phyloP scores from a whole-genome alignment of 2,329 filamentous ascomycete species.

The Trichoderma brevicompactum region DNA sequence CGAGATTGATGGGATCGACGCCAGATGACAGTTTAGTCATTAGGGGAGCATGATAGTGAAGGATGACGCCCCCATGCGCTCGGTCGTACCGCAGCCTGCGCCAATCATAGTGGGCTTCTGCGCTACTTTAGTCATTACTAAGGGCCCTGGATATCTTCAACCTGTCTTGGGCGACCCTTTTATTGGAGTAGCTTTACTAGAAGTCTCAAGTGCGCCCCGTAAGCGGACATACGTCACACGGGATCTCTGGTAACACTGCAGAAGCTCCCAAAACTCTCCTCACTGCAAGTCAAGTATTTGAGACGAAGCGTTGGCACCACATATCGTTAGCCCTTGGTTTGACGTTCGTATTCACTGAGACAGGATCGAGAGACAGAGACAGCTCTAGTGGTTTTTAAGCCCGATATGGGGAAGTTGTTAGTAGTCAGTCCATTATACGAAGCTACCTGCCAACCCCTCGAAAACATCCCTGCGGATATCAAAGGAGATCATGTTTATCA shows the following conservation, averaged over 20 bases:
- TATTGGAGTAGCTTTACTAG: not conserved
- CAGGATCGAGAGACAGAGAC: not conserved
- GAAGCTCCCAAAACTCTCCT: not conserved
- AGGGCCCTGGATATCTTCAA: not conserved
- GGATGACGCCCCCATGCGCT: slow-evolving; percentile 22
- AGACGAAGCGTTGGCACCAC: not conserved
- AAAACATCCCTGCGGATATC: no score
- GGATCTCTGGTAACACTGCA: not conserved
- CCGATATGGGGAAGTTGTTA: no score
- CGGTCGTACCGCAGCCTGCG: not conserved
- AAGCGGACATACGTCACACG: slow-evolving; percentile 17
- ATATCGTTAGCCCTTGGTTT: not conserved
- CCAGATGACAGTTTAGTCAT: slow-evolving; percentile 22
- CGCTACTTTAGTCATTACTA: slow-evolving; percentile 21
- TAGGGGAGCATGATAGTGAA: slow-evolving; percentile 25
- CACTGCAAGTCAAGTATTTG: not conserved
- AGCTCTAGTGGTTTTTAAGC: not conserved
- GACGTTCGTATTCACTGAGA: not conserved
- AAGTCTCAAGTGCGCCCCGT: not conserved
- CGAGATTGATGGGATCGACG: slow-evolving; percentile 19
- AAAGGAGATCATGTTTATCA: no score
- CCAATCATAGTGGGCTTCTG: slow-evolving; percentile 22
- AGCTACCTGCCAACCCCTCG: no score
- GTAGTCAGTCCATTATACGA: no score
- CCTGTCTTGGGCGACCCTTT: slow-evolving; percentile 1